A percentile compares a stretch with the other conserved stretches of the same genome.
Evolutionary conservation across 257 asterid species (phyloP).

Genomic region (Lithospermum erythrorhizon): DNA sequence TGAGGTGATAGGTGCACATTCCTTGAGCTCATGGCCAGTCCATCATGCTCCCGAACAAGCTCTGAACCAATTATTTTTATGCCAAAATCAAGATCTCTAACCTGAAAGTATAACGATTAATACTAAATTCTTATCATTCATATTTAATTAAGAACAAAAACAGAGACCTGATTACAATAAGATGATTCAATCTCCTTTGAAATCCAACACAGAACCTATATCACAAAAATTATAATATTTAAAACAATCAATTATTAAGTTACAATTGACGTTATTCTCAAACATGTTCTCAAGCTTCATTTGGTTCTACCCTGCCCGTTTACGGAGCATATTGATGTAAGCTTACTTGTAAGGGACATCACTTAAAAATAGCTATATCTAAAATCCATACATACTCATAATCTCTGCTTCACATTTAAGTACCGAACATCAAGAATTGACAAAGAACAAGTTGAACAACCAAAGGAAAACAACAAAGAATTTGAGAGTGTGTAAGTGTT

Average conservation of each 20-base stretch:
- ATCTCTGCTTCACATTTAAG: too few relatives aligned
- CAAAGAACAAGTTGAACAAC: neutral
- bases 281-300: neutral
- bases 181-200: neutral
- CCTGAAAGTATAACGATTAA: constrained; percentile 34
- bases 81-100: constrained; percentile 86
- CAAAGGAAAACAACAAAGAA: too few relatives aligned
- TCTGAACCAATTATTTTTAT: constrained; percentile 60
- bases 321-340: neutral
- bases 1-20: constrained; percentile 62
- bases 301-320: neutral
- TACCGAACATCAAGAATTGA: too few relatives aligned
- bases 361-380: neutral
- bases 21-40: constrained; percentile 96
- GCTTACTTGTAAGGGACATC: neutral
- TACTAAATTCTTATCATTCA: neutral
- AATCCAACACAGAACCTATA: neutral
- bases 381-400: too few relatives aligned
- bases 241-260: neutral
- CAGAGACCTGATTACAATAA: neutral
- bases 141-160: neutral
- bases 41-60: constrained; percentile 67
- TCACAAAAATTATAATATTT: neutral
- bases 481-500: neutral
- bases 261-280: neutral